These are phyloP conservation scores for Rubus parviflorus DNA, from an alignment of 306 rosid genomes.

Conservation along the genomic window DNA sequence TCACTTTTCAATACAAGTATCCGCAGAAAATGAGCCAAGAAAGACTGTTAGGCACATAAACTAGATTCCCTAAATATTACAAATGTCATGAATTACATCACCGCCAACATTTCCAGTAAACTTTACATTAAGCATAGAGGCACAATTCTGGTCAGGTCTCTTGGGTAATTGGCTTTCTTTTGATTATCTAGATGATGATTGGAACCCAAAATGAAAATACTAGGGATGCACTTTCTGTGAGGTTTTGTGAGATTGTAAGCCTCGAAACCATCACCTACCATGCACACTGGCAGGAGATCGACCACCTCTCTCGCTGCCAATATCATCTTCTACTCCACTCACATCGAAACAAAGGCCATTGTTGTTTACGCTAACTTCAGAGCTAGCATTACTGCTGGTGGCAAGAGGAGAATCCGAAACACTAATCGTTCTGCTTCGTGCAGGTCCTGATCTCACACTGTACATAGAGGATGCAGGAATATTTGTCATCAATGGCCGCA, in stretches of 20 bases:
- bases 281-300: conserved; percentile 70
- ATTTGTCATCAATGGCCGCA: conserved; percentile 93
- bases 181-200: conserved; percentile 27
- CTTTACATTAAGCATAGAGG: conserved; percentile 53
- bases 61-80: conserved; percentile 45
- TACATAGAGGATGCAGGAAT: conserved; percentile 97
- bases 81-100: conserved; percentile 39
- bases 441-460: conserved; percentile 86
- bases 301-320: conserved; percentile 70
- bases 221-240: conserved; percentile 27
- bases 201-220: conserved; percentile 25
- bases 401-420: conserved; percentile 90
- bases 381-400: conserved; percentile 93
- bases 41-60: conserved; percentile 38
- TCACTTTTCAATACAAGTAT: conserved; percentile 17
- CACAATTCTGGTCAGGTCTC: conserved; percentile 46
- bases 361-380: conserved; percentile 91
- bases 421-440: conserved; percentile 76
- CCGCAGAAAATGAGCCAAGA: conserved; percentile 42
- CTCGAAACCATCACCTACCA: conserved; percentile 50
- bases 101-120: conserved; percentile 40
- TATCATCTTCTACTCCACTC: conserved; percentile 73
- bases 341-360: conserved; percentile 75
- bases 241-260: conserved; percentile 31
- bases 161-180: conserved; percentile 32